Evolutionary conservation across 345 rosid species (phyloP), one percentile per base, ranked within the genome.

Genomic region (Pistacia integerrima): DNA sequence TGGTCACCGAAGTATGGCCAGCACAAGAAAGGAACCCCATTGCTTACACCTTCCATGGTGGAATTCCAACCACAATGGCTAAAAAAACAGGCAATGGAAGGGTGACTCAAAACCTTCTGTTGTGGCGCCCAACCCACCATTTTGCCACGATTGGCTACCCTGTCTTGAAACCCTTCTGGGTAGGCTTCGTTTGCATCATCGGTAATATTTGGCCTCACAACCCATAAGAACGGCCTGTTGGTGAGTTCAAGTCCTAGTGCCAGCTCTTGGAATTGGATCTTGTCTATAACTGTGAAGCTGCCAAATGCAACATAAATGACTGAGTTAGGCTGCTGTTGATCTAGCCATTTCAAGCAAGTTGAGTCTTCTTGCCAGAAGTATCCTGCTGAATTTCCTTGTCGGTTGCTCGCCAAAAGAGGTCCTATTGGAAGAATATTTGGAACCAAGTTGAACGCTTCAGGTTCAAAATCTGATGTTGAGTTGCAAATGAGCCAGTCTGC

Each of bases 31-130:
- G 93, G 93, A 20, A 85, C 70, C 4, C 92, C 92, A 25, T 74
- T 84, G 66, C 82, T 69, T 3, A 80, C 76, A n/a, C 87, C 88
- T 77, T 92, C 93, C 63, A 89, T 64, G 54, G 85, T 80, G 28
- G 94, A 89, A 70, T 87, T 89, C 94, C 91, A 89, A 20, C 92
- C 90, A 30, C 89, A 87, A 48, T 87, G 92, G 79, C 87, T 87
- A 52, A 84, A 75, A 56, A 84, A 84, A 65, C 87, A 83, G 51
- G 85, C 87, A 20, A 84, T 57, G 1, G 82, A 80, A 61, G 78
- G 69, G 74, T 70, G 77, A 3, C 64, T 66, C 41, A 84, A 74
- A 28, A 87, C 77, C 64, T 76, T 78, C 12, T 76, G 77, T 66
- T 84, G 89, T 58, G 89, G 80, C 41, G 77, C 86, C 89, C 89